Base-by-base conservation (phyloP, 208 protist genomes). In the Acanthamoeba castellanii region DNA sequence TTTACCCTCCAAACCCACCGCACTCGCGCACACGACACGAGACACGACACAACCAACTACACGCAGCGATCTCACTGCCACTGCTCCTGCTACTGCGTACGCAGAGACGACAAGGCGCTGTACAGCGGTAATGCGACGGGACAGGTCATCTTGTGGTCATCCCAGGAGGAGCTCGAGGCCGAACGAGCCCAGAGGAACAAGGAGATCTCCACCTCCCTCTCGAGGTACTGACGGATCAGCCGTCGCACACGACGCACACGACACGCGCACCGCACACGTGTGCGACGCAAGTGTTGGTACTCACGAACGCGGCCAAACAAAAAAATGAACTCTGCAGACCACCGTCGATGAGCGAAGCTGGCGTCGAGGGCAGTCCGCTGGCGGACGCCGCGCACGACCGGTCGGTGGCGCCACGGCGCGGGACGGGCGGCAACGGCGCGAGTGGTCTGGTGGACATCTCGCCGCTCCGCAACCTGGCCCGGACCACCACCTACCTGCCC, bases 61-160 rank as follows among this genome's bases (percentile, higher is more conserved):
- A 18, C 50, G 50, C 50, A 55, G 50, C 9, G 50, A 18, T 55
- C 13, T 55, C 50, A 55, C 50, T 18, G 4, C 47, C 9, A 68
- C 45, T 2, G 1, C 9, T 90, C 27, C 70, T 0, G 74, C 1
- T 5, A 18, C 16, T 7, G 11, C 18, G 52, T 7, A 13, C 4
- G 34, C 85, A 92, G 64, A 50, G 85, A 92, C 42, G 85, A 92
- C 55, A 27, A 34, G 85, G 85, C 64, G 32, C 59, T 92, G 59
- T 92, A 92, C 85, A 92, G 85, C 85, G 85, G 59, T 16, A 92
- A 92, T 37, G 85, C 85, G 25, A 68, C 55, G 37, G 85, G 85
- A 16, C 55, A 74, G 59, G 64, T 92, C 25, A 76, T 92, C 59
- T 30, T 92, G 61, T 92, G 85, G 85, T 42, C 85, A 4, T 66